Evolutionary conservation across 1,284 basidiomycete species (phyloP).

Genomic region (Leccinum colubrinum): DNA sequence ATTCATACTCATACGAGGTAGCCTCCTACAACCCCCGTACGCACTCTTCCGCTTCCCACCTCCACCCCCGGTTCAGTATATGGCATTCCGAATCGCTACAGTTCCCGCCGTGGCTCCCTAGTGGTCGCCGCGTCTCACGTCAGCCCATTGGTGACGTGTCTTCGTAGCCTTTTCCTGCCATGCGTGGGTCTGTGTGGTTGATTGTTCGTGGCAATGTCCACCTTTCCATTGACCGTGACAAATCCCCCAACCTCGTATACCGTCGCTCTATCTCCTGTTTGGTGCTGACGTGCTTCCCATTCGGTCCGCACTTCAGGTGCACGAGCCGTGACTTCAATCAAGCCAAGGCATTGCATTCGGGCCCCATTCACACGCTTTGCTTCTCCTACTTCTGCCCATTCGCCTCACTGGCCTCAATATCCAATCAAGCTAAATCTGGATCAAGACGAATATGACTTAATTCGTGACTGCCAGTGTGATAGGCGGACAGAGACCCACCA

Average conservation of each 20-base stretch:
- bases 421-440: constrained; percentile 1
- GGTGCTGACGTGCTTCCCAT: constrained; percentile 14
- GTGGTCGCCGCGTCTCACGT: background rate
- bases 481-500: constrained; percentile 25
- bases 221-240: background rate
- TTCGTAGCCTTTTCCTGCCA: constrained; percentile 2
- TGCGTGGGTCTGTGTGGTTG: background rate
- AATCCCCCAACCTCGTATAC: background rate
- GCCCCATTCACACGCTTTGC: constrained; percentile 10
- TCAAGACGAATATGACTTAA: constrained; percentile 4
- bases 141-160: constrained; percentile 4
- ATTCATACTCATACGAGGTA: no score
- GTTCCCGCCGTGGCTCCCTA: constrained; percentile 22
- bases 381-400: background rate
- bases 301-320: constrained; percentile 14
- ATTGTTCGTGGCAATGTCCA: constrained; percentile 2
- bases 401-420: constrained; percentile 1
- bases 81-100: constrained; percentile 6
- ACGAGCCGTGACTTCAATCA: constrained; percentile 12
- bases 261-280: constrained; percentile 1
- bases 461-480: constrained; percentile 14
- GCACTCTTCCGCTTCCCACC: constrained; percentile 16
- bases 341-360: constrained; percentile 3
- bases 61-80: constrained; percentile 12
- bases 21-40: constrained; percentile 4